Percentiles rank a stretch among this genome's conserved stretches.
Conservation (phyloP, 371 early-diverging fungal species). For the Chytridium lagenaria region DNA sequence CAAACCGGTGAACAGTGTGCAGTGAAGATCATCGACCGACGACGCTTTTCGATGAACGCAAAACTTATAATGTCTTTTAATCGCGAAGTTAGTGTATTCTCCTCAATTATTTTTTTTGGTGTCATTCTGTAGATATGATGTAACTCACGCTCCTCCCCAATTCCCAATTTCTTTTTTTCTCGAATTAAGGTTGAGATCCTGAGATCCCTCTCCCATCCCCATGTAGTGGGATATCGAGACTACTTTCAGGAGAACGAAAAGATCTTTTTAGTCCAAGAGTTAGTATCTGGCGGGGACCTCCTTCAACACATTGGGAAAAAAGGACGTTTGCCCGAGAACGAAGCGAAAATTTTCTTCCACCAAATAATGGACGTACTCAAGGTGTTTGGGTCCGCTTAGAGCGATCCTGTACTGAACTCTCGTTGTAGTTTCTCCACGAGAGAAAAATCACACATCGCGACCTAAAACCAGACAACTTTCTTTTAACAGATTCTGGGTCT, state of each 20-base stretch:
- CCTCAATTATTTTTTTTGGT: background rate
- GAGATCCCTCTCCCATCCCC: constrained; percentile 23
- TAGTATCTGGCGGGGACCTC: constrained; percentile 58
- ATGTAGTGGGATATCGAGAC: constrained; percentile 35
- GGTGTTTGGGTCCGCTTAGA: too few species aligned
- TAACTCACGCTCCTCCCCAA: too few species aligned
- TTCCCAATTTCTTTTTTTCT: background rate
- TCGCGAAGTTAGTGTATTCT: constrained; percentile 28
- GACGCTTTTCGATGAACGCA: constrained; percentile 20
- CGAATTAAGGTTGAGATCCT: constrained; percentile 33
- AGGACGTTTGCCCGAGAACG: constrained; percentile 55
- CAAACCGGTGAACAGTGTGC: constrained; percentile 62
- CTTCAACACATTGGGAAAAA: constrained; percentile 26
- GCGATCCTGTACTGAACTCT: too few species aligned
- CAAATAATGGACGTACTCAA: constrained; percentile 60
- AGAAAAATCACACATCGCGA: constrained; percentile 65
- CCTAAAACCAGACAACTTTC: constrained; percentile 78
- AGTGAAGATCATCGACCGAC: constrained; percentile 68
- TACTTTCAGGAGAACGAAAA: constrained; percentile 72
- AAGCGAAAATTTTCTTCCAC: constrained; percentile 72
- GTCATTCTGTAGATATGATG: too few species aligned
- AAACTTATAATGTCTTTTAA: constrained; percentile 27
- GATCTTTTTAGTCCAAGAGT: constrained; percentile 86
- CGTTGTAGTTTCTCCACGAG: constrained; percentile 54
- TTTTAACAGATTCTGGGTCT: constrained; percentile 80